Base-by-base conservation (phyloP, 768 basidiomycete species). In the Amanita thiersii region DNA sequence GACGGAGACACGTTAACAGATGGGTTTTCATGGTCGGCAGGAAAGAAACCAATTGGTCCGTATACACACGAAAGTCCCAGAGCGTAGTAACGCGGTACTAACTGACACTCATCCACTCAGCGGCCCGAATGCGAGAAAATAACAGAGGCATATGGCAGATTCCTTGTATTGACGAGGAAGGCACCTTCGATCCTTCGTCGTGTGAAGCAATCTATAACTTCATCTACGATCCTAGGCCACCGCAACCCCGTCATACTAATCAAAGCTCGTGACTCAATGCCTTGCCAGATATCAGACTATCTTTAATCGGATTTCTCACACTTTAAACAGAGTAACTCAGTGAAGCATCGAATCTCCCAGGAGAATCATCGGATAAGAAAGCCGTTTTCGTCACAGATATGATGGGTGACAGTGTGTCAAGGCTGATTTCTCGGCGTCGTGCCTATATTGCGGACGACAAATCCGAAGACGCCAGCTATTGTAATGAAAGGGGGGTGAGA, bases 1-100 rank as follows among this genome's bases (percentile, higher is more conserved):
- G 50, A 55, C 64, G 64, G 66, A 60, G 52, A 46, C 50, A 51
- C 45, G 46, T 47, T 28, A 29, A 28, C 42, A 32, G 37, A 43
- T 29, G 34, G 32, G n/a, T 26, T 32, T 32, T 35, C 21, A 33
- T 35, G n/a, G 19, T 19, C 25, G 20, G 42, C 45, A 49, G 48
- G 51, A 44, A 48, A 47, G 39, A 48, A 36, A 41, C 33, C 31
- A 30, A 36, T 39, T 35, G 34, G 32, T 43, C 44, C 41, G 25
- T 40, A 39, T 44, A 50, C 38, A 39, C 43, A 51, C 49, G 48
- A 47, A 49, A 40, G 31, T 24, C 43, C 37, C 39, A 25, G 37
- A 29, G 28, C 43, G 42, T 36, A 39, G 38, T 45, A 45, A 35
- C 39, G 33, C 39, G 33, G 33, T 35, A 34, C 33, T 43, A 26